Evolutionary conservation across 805 yeast species (phyloP), one percentile per base, ranked within the genome.

Genomic region (Cyberlindnera amylophila): DNA sequence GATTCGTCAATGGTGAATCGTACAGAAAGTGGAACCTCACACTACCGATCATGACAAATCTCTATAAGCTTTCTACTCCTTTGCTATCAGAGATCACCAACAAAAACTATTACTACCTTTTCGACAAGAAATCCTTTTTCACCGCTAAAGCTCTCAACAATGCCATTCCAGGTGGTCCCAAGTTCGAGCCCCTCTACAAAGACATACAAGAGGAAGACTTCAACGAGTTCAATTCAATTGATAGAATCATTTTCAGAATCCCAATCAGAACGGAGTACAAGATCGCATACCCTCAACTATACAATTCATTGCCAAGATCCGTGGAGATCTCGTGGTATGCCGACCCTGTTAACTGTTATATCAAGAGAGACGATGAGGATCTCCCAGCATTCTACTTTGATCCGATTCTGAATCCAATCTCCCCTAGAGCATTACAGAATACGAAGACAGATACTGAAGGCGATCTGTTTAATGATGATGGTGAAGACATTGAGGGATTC

Each of bases 81-180:
- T 61, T 91, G 12, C 55, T 84, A 27, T 72, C 81, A 10, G 86
- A 81, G 44, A 61, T 74, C 4, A 49, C 59, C 6, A 52, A 53
- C 14, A 68, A 76, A 14, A 84, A 86, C 55, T 77, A 75, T 53
- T 74, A 65, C 45, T 84, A 85, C 54, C 64, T 89, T 31, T 91
- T 90, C 59, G 89, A 90, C 53, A 79, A 78, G 44, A 72, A 82
- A 41, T 72, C 96, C 0, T 86, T 93, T 51, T 77, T 83, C 61
- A 90, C 96, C 0, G 95, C 98, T 0, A 93, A 93, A 58, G 91
- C 95, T 8, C 70, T 93, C 38, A 88, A 90, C 55, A 73, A 82
- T 34, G 83, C 95, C 1, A 70, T 93, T 27, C 96, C 97, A 0
- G 96, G 96, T 11, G 99, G 99, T 0, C 98, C 99, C 11, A 86